Evolutionary conservation across 1,139 yeast species (phyloP).

Genomic region (Protomyces pachydermus): DNA sequence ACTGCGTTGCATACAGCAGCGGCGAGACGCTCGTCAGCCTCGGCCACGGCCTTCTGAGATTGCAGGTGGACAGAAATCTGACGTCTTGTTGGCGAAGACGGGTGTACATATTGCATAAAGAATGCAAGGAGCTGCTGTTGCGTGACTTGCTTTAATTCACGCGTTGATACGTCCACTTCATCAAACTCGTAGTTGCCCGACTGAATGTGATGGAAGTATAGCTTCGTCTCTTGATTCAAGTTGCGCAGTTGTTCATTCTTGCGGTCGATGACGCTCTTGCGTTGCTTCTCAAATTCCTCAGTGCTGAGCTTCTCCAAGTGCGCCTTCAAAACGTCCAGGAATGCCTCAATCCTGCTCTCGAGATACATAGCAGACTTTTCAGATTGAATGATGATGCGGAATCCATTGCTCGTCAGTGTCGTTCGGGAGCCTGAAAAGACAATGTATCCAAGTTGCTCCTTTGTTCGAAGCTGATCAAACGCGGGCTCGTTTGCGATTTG

Average conservation of each 20-base stretch:
- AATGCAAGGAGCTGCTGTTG: conserved; percentile 56
- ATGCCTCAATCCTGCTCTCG: conserved; percentile 69
- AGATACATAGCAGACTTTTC: conserved; percentile 71
- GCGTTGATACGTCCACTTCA: conserved; percentile 53
- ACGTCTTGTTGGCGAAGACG: conserved; percentile 43
- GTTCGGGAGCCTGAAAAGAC: conserved; percentile 72
- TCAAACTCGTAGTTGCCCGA: conserved; percentile 74
- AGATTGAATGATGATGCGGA: conserved; percentile 77
- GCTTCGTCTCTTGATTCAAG: conserved; percentile 64
- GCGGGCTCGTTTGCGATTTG: conserved; percentile 81
- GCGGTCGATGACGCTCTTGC: conserved; percentile 60
- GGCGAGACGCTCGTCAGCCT: conserved; percentile 25
- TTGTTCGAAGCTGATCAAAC: conserved; percentile 81
- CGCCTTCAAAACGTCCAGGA: conserved; percentile 46
- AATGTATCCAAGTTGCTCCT: conserved; percentile 86
- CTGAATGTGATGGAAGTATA: conserved; percentile 63
- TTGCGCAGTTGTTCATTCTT: conserved; percentile 71
- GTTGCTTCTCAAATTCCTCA: conserved; percentile 63
- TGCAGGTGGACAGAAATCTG: conserved; percentile 47
- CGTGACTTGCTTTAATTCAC: conserved; percentile 50
- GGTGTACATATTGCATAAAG: conserved; percentile 48
- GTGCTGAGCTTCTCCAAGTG: conserved; percentile 47
- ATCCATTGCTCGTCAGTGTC: conserved; percentile 70
- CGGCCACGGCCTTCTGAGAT: conserved; percentile 32
- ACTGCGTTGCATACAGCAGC: conserved; percentile 14